Base-by-base conservation (phyloP, 2,329 filamentous ascomycete species). In the Nigrospora sphaerica region DNA sequence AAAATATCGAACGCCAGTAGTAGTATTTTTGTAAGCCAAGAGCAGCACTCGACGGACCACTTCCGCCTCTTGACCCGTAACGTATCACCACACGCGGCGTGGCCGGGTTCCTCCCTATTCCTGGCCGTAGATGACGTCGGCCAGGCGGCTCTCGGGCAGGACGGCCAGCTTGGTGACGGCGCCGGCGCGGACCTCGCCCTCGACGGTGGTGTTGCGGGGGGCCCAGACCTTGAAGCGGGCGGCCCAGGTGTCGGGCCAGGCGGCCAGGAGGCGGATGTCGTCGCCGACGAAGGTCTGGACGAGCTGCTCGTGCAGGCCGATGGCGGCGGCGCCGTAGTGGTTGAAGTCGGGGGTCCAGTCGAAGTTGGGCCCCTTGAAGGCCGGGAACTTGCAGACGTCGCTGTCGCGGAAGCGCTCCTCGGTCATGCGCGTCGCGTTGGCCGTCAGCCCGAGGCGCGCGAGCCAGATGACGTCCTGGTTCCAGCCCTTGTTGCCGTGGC, bases 401-500 rank as follows among this genome's bases (percentile, higher is more conserved):
- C 39, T 42, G 39, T 42, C 39, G 39, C 31, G 39, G 39, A 42
- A 42, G 31, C 39, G 39, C 31, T 18, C 39, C 39, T 42, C 39
- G 31, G 44, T 41, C 31, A 39, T 45, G 36, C 11, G 23, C 17
- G 31, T 32, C 17, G 44, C 44, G 11, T 39, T 31, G 11, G 19
- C 18, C 36, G 44, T 45, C 12, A 18, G 36, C 4, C 44, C 44
- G 34, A 45, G n/a, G 19, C 36, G 35, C 34, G 44, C 44, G 13
- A 45, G 31, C 44, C 44, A 45, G 34, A 45, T 45, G 34, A 33
- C 34, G 36, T 45, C 44, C 28, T 45, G 44, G 34, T 39, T 38
- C 44, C 44, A 45, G 4, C 44, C 44, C n/a, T 33, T n/a, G 44
- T 38, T 39, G 34, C 44, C 44, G 36, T 45, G 44, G 23, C 31